Evolutionary conservation across 2,329 filamentous ascomycete genomes (phyloP), one percentile per base, ranked within the genome.

Genomic region (Sarocladium brachiariae): DNA sequence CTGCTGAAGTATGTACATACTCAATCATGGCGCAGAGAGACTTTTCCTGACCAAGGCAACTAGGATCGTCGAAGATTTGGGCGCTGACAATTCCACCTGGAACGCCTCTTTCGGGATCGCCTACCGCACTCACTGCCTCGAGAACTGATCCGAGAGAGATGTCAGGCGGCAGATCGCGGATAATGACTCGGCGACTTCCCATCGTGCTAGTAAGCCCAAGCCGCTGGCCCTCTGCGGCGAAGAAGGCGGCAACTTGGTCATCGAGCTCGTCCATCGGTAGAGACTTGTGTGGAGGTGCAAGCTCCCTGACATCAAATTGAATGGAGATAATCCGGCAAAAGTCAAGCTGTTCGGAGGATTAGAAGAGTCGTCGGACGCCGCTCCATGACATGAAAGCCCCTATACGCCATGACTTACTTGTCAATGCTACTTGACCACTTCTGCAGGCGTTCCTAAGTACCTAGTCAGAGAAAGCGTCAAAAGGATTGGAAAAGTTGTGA

Each of bases 31-130:
- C 46, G 21, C 31, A 49, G 24, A 18, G 31, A 27, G 16, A n/a
- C 30, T 35, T 37, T 14, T 23, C 19, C 24, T 7, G 6, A 16
- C 3, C 9, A 14, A 23, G 30, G 33, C 30, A 24, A 3, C 10
- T 37, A 3, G 31, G 46, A 21, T 49, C 33, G 14, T 24, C 16
- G 31, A 49, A 49, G 9, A 49, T 14, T 5, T 35, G 33, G 4
- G 46, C 46, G 14, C 46, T 35, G 31, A 49, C 24, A n/a, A 49
- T 35, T n/a, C 46, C 46, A 11, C 43, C 43, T 18, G 43, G 43
- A 18, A 33, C 25, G 8, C 27, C 43, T 16, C 19, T 33, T 14
- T 47, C 27, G 4, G 25, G 4, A 16, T 47, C n/a, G 4, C 24
- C 33, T 11, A n/a, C 11, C 11, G 46, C 30, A 16, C 24, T 25